These are phyloP conservation scores for Cetradonia linearis DNA, from an alignment of 495 filamentous ascomycete species.

Conservation along the genomic window DNA sequence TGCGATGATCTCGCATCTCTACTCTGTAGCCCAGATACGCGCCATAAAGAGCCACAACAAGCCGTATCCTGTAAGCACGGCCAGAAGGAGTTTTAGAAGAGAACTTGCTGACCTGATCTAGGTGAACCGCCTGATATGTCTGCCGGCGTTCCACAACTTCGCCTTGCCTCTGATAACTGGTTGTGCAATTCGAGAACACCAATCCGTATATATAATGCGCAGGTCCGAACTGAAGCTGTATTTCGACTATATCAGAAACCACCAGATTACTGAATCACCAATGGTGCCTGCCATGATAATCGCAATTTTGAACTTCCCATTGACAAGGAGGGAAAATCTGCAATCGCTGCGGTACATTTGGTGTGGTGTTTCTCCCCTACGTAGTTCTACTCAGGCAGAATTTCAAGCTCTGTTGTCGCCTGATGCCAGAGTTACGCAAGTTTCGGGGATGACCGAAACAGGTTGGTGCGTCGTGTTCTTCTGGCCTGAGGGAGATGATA, in stretches of 20 bases:
- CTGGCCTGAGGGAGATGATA: constrained; percentile 31
- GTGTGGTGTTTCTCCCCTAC: constrained; percentile 42
- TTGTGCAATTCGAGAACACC: constrained; percentile 37
- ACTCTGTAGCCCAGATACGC: constrained; percentile 42
- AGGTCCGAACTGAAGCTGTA: constrained; percentile 45
- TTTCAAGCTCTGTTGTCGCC: constrained; percentile 35
- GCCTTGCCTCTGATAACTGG: constrained; percentile 41
- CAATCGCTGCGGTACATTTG: constrained; percentile 32
- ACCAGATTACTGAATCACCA: constrained; percentile 41
- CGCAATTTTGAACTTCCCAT: constrained; percentile 38
- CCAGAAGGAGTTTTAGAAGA: not conserved
- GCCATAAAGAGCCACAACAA: constrained; percentile 21
- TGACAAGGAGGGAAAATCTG: constrained; percentile 36
- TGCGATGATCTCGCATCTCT: constrained; percentile 38
- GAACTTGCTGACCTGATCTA: not conserved
- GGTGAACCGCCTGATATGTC: constrained; percentile 37
- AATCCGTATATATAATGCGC: constrained; percentile 44
- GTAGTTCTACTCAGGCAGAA: constrained; percentile 34
- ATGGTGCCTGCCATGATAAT: constrained; percentile 49
- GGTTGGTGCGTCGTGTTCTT: constrained; percentile 39
- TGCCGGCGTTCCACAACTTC: constrained; percentile 52
- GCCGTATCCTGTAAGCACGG: constrained; percentile 10
- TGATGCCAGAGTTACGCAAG: constrained; percentile 30
- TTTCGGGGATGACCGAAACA: constrained; percentile 39
- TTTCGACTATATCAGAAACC: constrained; percentile 39